phyloP scores from a whole-genome alignment of 2,329 filamentous ascomycete genomes.

The Talaromyces piceae region DNA sequence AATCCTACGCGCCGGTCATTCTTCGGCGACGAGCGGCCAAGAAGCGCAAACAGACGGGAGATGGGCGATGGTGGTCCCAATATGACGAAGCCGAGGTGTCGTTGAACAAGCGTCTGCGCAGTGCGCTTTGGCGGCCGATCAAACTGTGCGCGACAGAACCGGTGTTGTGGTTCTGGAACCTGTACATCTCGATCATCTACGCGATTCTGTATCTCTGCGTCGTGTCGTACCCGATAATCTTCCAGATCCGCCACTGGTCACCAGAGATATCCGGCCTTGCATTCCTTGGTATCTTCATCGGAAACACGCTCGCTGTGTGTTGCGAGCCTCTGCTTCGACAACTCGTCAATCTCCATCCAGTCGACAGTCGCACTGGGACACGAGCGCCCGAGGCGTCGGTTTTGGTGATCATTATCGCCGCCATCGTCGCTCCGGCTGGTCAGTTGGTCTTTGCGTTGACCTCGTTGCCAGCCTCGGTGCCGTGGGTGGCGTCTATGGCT shows the following conservation, averaged over 20 bases:
- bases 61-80: constrained; percentile 57
- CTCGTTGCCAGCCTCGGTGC: constrained; percentile 55
- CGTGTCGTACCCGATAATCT: constrained; percentile 22
- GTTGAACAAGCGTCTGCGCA: background rate
- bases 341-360: constrained; percentile 14
- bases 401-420: constrained; percentile 63
- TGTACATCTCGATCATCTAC: constrained; percentile 24
- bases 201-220: constrained; percentile 22
- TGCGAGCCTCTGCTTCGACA: background rate
- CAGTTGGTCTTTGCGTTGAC: constrained; percentile 78
- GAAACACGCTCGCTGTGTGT: constrained; percentile 19
- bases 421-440: constrained; percentile 60
- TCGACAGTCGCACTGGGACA: constrained; percentile 61
- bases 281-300: constrained; percentile 37
- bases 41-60: constrained; percentile 54
- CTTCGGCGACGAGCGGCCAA: constrained; percentile 54
- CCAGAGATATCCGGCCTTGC: constrained; percentile 34
- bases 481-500: constrained; percentile 65
- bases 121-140: background rate
- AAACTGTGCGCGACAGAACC: constrained; percentile 14
- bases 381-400: constrained; percentile 67
- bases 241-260: constrained; percentile 29
- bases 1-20: constrained; percentile 65
- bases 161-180: constrained; percentile 19
- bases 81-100: background rate